These are phyloP conservation scores for Corymbia maculata DNA, from an alignment of 345 rosid genomes.

Conservation along the genomic window DNA sequence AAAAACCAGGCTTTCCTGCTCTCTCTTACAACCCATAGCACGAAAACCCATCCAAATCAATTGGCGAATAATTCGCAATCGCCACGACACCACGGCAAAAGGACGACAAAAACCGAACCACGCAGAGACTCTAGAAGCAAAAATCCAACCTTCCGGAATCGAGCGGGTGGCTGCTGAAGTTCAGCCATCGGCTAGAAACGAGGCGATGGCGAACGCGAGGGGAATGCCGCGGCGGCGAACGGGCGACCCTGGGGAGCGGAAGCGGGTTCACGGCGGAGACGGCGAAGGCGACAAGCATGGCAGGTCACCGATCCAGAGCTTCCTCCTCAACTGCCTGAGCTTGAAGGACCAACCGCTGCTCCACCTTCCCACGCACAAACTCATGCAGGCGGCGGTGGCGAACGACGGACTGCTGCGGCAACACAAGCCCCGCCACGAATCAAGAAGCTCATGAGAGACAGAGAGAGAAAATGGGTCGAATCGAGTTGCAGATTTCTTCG, in stretches of 20 bases:
- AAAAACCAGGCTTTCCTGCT: too few species aligned
- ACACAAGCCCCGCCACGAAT: neutral
- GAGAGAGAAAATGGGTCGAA: neutral
- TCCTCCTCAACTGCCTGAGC: neutral
- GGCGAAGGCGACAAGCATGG: neutral
- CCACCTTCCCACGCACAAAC: neutral
- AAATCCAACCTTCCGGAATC: neutral
- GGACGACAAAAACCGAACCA: neutral
- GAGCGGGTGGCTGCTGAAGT: neutral
- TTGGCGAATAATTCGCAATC: neutral
- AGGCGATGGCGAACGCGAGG: constrained; percentile 46
- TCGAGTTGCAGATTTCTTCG: neutral
- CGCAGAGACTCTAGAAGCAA: neutral
- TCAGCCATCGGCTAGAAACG: constrained; percentile 62
- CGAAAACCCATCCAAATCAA: neutral
- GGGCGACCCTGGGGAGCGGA: constrained; percentile 16
- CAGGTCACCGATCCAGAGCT: neutral
- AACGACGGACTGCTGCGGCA: neutral
- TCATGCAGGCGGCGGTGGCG: constrained; percentile 4
- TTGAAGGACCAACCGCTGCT: neutral
- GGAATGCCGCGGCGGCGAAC: constrained; percentile 28
- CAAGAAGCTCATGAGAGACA: neutral
- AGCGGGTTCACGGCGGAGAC: neutral
- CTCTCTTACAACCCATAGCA: neutral
- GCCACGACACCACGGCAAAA: too few species aligned